These are phyloP conservation scores for Lenwebbia sp. DNA, from an alignment of 345 rosid genomes.

Conservation along the genomic window DNA sequence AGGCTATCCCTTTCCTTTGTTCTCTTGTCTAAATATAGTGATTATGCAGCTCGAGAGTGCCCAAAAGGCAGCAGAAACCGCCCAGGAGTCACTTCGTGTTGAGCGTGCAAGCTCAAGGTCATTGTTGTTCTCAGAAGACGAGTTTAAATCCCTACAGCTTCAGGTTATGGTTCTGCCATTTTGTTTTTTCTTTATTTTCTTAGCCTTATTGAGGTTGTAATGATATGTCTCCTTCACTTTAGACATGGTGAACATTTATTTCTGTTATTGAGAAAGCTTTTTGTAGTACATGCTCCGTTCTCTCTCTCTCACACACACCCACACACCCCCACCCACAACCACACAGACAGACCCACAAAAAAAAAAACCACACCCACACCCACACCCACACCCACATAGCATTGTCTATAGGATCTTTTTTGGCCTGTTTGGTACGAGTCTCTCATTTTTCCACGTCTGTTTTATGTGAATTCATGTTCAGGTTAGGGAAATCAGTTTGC, in stretches of 20 bases:
- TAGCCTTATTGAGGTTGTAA: background rate
- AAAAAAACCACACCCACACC: background rate
- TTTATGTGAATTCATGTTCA: conserved; percentile 14
- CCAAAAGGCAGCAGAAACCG: conserved; percentile 64
- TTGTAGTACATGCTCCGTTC: background rate
- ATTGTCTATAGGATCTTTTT: background rate
- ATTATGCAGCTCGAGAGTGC: conserved; percentile 72
- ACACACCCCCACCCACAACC: background rate
- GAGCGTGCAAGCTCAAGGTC: conserved; percentile 81
- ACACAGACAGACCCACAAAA: background rate
- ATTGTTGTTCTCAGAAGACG: conserved; percentile 69
- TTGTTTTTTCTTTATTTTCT: background rate
- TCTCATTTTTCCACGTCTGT: background rate
- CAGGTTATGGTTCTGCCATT: conserved; percentile 39
- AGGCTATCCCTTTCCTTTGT: background rate
- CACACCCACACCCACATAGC: background rate
- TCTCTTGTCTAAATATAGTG: background rate
- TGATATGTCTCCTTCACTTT: background rate
- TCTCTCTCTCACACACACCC: background rate
- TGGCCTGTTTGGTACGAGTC: background rate
- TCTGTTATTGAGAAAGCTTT: background rate
- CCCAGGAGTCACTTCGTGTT: conserved; percentile 53
- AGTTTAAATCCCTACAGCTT: conserved; percentile 72
- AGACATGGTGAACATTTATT: background rate
- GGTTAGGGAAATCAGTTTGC: conserved; percentile 83